phyloP scores from a whole-genome alignment of 139 green algal genomes.

The Chlorella sp. region DNA sequence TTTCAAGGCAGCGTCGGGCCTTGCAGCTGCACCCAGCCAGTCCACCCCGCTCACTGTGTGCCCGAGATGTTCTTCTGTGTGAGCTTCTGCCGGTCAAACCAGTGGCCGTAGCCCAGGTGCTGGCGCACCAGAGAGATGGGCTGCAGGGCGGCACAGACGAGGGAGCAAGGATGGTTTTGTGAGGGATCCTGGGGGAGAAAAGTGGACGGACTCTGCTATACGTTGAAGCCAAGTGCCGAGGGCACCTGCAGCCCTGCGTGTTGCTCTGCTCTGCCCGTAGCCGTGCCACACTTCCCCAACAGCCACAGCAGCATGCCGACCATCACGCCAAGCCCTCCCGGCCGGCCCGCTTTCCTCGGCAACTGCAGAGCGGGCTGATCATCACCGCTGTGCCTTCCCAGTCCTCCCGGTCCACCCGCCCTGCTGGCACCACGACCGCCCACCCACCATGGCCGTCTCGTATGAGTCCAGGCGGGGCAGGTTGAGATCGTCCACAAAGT shows the following conservation, averaged over 20 bases:
- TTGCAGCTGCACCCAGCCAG: not conserved
- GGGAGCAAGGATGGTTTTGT: not conserved
- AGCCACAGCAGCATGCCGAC: no score
- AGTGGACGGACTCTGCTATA: no score
- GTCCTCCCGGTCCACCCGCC: no score
- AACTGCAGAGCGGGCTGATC: not conserved
- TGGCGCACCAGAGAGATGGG: constrained; percentile 91
- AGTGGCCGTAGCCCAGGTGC: constrained; percentile 92
- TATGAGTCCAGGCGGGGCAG: constrained; percentile 92
- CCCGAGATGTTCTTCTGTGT: constrained; percentile 93
- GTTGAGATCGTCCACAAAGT: constrained; percentile 94
- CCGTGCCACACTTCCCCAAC: not conserved
- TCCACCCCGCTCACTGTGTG: constrained; percentile 69
- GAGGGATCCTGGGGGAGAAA: not conserved
- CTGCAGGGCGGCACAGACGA: not conserved
- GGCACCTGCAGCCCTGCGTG: no score
- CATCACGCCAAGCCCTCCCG: not conserved
- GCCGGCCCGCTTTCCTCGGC: no score
- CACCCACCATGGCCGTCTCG: constrained; percentile 84
- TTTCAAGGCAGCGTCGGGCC: no score
- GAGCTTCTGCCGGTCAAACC: constrained; percentile 90
- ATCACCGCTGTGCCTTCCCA: not conserved
- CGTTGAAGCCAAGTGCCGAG: no score
- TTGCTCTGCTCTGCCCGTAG: no score
- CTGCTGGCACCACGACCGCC: no score